phyloP scores from a whole-genome alignment of 2,329 filamentous ascomycete genomes.

The Monosporascus ibericus region DNA sequence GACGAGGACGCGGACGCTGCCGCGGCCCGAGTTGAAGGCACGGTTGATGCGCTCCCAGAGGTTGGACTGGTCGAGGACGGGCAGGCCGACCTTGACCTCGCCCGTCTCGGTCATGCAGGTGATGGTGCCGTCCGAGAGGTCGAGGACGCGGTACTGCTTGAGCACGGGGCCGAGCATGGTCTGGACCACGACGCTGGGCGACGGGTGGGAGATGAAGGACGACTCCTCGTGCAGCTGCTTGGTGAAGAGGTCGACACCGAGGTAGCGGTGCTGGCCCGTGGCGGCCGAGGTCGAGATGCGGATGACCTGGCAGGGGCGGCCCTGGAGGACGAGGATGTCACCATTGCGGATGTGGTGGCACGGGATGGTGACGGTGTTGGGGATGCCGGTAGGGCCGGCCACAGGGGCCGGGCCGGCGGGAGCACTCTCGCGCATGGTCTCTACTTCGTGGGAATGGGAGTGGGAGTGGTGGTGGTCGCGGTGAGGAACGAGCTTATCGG shows the following conservation, averaged over 20 bases:
- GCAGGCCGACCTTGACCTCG: conserved; percentile 93
- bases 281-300: conserved; percentile 97
- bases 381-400: conserved; percentile 31
- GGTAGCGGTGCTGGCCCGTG: conserved; percentile 99
- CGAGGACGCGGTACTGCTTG: conserved; percentile 99
- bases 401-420: conserved; percentile 23
- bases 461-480: conserved; percentile 44
- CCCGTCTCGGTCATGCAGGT: conserved; percentile 99
- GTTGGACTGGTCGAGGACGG: conserved; percentile 91
- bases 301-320: conserved; percentile 99
- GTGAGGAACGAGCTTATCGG: conserved; percentile 47
- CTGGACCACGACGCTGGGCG: conserved; percentile 94
- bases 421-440: conserved; percentile 40
- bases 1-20: conserved; percentile 90
- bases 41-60: conserved; percentile 75
- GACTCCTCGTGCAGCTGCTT: conserved; percentile 99
- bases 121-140: conserved; percentile 79
- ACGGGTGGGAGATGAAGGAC: conserved; percentile 94
- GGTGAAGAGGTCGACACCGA: conserved; percentile 99
- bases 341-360: conserved; percentile 99
- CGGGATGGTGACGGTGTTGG: conserved; percentile 94
- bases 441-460: conserved; percentile 31
- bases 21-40: conserved; percentile 86
- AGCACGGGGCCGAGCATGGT: conserved; percentile 99
- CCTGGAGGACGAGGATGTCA: conserved; percentile 97